Percentiles rank a stretch among this genome's conserved stretches.
Evolutionary conservation across 768 basidiomycete species (phyloP).

Genomic region (Amanita pseudoporphyria): DNA sequence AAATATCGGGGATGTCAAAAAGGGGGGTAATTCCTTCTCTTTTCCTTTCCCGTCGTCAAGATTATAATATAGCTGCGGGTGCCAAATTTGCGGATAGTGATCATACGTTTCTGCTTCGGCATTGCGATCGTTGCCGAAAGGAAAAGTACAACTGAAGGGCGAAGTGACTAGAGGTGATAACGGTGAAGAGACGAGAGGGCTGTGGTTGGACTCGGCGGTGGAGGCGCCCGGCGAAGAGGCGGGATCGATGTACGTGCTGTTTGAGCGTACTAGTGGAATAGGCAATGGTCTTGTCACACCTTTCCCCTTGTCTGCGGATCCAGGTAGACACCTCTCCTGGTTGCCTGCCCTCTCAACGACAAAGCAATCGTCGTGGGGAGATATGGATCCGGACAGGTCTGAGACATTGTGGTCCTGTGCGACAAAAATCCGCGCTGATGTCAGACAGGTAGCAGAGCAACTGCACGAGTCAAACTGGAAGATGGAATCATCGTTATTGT

Average conservation of each 20-base stretch:
- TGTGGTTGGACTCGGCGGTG: constrained; percentile 9
- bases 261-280: constrained; percentile 18
- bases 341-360: constrained; percentile 21
- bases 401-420: constrained; percentile 10
- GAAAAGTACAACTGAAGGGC: constrained; percentile 10
- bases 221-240: neutral
- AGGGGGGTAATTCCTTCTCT: constrained; percentile 53
- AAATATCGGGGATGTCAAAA: constrained; percentile 58
- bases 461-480: constrained; percentile 45
- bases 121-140: neutral
- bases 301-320: constrained; percentile 41
- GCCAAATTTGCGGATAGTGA: constrained; percentile 11
- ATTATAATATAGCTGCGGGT: constrained; percentile 5
- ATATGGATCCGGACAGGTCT: constrained; percentile 14
- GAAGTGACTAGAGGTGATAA: constrained; percentile 15
- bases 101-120: neutral
- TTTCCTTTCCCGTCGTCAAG: constrained; percentile 37
- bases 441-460: neutral
- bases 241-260: neutral
- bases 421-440: constrained; percentile 4
- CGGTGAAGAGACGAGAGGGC: constrained; percentile 13
- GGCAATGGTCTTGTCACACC: constrained; percentile 42
- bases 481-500: constrained; percentile 45
- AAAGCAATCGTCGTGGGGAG: constrained; percentile 20
- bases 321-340: constrained; percentile 7